phyloP scores from a whole-genome alignment of 805 yeast genomes.

The Yamadazyma paraphyllophila region DNA sequence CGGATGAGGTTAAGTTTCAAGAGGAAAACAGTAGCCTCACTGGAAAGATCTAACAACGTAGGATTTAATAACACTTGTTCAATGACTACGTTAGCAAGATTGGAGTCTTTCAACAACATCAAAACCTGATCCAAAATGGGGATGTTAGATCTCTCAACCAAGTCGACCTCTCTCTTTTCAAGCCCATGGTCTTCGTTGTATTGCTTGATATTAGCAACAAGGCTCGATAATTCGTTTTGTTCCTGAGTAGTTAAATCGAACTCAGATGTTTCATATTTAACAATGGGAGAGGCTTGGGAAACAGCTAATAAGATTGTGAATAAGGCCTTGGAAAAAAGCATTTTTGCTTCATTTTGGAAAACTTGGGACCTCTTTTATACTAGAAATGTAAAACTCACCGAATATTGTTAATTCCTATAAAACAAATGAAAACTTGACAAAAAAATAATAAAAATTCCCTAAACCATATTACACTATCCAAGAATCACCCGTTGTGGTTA shows the following conservation, averaged over 20 bases:
- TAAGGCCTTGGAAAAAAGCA: constrained; percentile 6
- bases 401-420: background rate
- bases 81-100: constrained; percentile 21
- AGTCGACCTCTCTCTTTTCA: constrained; percentile 5
- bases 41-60: constrained; percentile 18
- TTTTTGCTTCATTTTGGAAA: constrained; percentile 44
- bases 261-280: background rate
- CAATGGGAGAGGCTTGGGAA: constrained; percentile 7
- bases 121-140: constrained; percentile 24
- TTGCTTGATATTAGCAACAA: constrained; percentile 13
- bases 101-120: constrained; percentile 19
- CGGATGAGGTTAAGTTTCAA: constrained; percentile 19
- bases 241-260: constrained; percentile 3
- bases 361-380: constrained; percentile 22
- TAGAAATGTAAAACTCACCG: background rate
- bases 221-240: constrained; percentile 7
- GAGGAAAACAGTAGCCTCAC: constrained; percentile 20
- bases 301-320: background rate
- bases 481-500: too few relatives aligned
- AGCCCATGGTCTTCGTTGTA: constrained; percentile 12
- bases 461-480: background rate
- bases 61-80: constrained; percentile 23
- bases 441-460: background rate
- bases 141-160: constrained; percentile 17
- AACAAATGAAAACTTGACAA: background rate